phyloP scores from a whole-genome alignment of 73 alveolate species.

The Paramecium biaurelia region DNA sequence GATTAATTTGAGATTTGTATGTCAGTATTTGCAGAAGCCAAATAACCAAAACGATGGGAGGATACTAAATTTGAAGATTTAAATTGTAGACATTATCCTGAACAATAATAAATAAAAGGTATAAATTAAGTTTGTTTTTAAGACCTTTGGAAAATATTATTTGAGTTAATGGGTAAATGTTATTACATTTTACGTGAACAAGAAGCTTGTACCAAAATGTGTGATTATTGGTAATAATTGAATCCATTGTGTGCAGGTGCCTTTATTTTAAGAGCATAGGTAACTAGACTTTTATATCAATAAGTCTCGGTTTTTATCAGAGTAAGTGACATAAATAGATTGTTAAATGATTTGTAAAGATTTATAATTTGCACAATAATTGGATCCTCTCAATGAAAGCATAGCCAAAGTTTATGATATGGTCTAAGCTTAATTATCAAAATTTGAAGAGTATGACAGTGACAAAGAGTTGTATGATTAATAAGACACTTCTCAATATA shows the following conservation, averaged over 20 bases:
- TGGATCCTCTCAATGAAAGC: neutral
- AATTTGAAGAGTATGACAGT: neutral
- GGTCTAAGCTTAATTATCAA: neutral
- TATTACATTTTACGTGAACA: neutral
- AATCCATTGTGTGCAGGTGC: neutral
- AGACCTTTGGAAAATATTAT: neutral
- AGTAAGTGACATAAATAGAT: neutral
- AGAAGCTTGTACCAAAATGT: neutral
- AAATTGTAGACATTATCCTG: neutral
- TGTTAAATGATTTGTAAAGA: neutral
- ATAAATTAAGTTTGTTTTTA: neutral
- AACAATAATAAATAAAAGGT: neutral
- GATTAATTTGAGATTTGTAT: neutral
- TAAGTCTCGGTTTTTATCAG: neutral
- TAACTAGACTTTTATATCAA: neutral
- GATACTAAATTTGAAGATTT: conserved; percentile 11
- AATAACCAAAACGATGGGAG: neutral
- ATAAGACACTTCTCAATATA: neutral
- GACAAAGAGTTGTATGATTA: neutral
- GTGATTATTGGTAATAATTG: conserved; percentile 5
- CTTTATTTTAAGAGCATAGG: neutral
- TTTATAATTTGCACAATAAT: neutral
- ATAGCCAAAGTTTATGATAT: neutral
- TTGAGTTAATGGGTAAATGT: neutral
- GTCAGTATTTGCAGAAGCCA: conserved; percentile 1